Evolutionary conservation across 257 asterid genomes (phyloP), one percentile per base, ranked within the genome.

Genomic region (Prunella vulgaris): DNA sequence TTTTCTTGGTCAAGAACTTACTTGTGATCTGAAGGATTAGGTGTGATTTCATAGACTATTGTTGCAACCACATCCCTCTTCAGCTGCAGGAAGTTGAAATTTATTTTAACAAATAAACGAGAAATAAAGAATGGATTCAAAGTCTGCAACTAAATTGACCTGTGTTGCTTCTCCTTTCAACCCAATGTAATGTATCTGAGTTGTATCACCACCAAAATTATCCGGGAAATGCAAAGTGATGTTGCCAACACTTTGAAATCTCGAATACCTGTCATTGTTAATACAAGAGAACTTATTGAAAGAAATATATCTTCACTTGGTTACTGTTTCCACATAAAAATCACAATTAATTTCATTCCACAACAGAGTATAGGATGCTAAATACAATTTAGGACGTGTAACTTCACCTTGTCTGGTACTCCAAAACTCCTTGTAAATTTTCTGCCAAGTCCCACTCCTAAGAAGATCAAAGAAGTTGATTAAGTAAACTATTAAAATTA

Each of bases 11-110:
- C 22, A 68, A 54, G 27, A 62, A 90, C 97, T 85, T 75, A 93
- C 99, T 88, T 90, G 91, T 93, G 97, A 81, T 93, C 99, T 3
- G 99, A 93, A 78, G 99, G 99, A 80, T 93, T 93, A 57, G 99
- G 99, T 86, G 66, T 87, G 78, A 93, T 83, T 77, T 93, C 99
- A 69, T 93, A 93, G 68, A 93, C 99, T 74, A 93, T 87, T 57
- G 95, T 86, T 2, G 96, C 96, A 49, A 90, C 91, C 25, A 84
- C 96, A 70, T 93, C 96, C 82, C 97, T 86, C 84, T 87, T 93
- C 89, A 93, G 76, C 97, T 93, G 96, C 77, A 56, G 4, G 54
- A 54, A 52, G 62, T 59, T 54, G 64, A 25, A 73, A 56, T 14
- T 48, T 27, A 20, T 5, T n/a, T 46, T 44, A 73, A 35, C n/a